Base-by-base conservation (phyloP, 2,329 filamentous ascomycete genomes). In the Exophiala xenobiotica region DNA sequence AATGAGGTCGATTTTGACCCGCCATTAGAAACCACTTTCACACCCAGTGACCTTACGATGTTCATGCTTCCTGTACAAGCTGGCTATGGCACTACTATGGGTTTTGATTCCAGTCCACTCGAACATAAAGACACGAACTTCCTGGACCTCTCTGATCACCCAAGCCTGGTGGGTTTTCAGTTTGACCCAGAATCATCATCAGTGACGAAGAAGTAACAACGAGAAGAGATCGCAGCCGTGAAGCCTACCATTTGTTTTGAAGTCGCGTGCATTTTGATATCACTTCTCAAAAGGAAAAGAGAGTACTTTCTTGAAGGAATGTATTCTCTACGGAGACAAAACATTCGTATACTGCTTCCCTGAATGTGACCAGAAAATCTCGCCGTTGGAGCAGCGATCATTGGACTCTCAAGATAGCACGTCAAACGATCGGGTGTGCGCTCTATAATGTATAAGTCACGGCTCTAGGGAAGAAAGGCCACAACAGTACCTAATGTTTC, bases 51-150 rank as follows among this genome's bases (percentile, higher is more conserved):
- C 26, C 26, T 29, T 29, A 29, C 26, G 26, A 29, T 29, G 26
- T 38, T 38, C 18, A 38, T 38, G 35, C 35, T 38, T 38, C 35
- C 35, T 38, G 35, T 38, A n/a, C 9, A 38, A 38, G 14, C 35
- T 38, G 35, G 18, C 35, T 18, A 38, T 38, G 35, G 35, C 35
- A 38, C 35, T 38, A 38, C 14, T 8, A 38, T 38, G 35, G 35
- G 35, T 19, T 38, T 38, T 38, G 35, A 38, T 38, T 38, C 14
- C 35, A 38, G 6, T 38, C 35, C 18, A 18, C 18, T 38, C 35
- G 35, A 9, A 38, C 6, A 38, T 7, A 16, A n/a, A 38, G 11
- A 38, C 35, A 38, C 35, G n/a, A 16, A 38, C 35, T 38, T 38
- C 35, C 14, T 38, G 35, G 9, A 38, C 4, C 6, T 19, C 35